Percentiles rank a stretch among this genome's conserved stretches.
Conservation (phyloP, 768 basidiomycete species). For the Suillus subalutaceus region DNA sequence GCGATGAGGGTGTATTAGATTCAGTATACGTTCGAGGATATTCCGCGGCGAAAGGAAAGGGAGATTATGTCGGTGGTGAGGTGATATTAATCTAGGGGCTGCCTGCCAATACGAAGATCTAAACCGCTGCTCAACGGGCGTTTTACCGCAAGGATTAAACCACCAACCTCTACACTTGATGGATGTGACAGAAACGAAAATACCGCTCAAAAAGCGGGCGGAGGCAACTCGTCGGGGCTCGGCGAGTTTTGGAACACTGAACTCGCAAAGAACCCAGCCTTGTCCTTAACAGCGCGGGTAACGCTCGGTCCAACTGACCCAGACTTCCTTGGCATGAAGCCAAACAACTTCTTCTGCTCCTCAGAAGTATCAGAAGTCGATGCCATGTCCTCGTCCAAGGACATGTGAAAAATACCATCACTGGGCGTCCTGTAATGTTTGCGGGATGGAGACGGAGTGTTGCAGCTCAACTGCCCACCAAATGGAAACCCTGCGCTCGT, state of each 20-base stretch:
- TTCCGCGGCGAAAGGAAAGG: slow-evolving; percentile 26
- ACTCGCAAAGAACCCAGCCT: slow-evolving; percentile 70
- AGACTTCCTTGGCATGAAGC: slow-evolving; percentile 33
- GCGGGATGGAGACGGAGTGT: slow-evolving; percentile 44
- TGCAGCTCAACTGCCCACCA: slow-evolving; percentile 22
- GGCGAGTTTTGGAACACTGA: slow-evolving; percentile 87
- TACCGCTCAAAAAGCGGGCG: slow-evolving; percentile 56
- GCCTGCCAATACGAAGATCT: slow-evolving; percentile 41
- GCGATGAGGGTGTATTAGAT: slow-evolving; percentile 14
- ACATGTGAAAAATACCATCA: slow-evolving; percentile 77
- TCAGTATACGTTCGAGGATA: slow-evolving; percentile 31
- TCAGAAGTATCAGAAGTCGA: slow-evolving; percentile 45
- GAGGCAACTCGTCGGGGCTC: slow-evolving; percentile 79
- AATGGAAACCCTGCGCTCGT: slow-evolving; percentile 45
- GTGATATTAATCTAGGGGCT: slow-evolving; percentile 42
- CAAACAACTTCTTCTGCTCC: slow-evolving; percentile 37
- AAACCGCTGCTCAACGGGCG: slow-evolving; percentile 25
- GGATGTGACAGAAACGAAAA: slow-evolving; percentile 32
- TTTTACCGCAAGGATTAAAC: slow-evolving; percentile 10
- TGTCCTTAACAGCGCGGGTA: slow-evolving; percentile 32
- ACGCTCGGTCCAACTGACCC: slow-evolving; percentile 31
- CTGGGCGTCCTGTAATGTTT: slow-evolving; percentile 65
- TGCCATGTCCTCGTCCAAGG: slow-evolving; percentile 65
- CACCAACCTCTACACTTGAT: slow-evolving; percentile 45
- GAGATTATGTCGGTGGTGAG: slow-evolving; percentile 32